These are phyloP conservation scores for Lactifluus rugatus DNA, from an alignment of 768 basidiomycete genomes.

Conservation along the genomic window DNA sequence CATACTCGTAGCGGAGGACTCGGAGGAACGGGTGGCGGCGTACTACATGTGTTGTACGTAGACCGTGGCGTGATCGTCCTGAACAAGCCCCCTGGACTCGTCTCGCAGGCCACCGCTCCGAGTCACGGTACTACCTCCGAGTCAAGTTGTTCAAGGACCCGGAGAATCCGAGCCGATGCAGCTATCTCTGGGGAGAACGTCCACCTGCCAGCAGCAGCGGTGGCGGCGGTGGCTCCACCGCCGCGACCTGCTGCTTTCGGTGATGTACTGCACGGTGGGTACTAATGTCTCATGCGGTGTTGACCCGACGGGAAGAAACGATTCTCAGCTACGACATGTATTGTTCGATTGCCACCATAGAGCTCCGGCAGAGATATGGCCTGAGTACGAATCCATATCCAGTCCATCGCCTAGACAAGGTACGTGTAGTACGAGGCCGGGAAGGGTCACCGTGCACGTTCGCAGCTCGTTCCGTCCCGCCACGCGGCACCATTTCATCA, in stretches of 20 bases:
- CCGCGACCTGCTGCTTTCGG: not conserved
- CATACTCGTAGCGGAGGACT: too few relatives aligned
- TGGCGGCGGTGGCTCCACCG: not conserved
- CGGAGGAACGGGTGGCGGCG: too few relatives aligned
- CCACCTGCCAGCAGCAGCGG: not conserved
- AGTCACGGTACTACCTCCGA: not conserved
- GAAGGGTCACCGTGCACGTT: too few relatives aligned
- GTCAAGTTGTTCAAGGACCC: too few relatives aligned
- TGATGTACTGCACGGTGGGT: constrained; percentile 2
- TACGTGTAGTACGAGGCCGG: not conserved
- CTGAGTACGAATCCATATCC: constrained; percentile 11
- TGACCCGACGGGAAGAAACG: not conserved
- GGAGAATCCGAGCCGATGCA: too few relatives aligned
- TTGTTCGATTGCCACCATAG: not conserved
- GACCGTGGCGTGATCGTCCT: constrained; percentile 18
- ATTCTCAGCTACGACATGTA: not conserved
- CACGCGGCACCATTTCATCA: too few relatives aligned
- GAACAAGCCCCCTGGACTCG: constrained; percentile 19
- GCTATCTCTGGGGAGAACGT: not conserved
- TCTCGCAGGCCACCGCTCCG: constrained; percentile 7
- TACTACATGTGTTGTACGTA: constrained; percentile 7
- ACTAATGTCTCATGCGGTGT: not conserved
- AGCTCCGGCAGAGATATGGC: not conserved
- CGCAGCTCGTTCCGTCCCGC: too few relatives aligned
- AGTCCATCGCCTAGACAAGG: constrained; percentile 21